Base-by-base conservation (phyloP, 2,329 filamentous ascomycete genomes). In the Trichoderma atroviride region DNA sequence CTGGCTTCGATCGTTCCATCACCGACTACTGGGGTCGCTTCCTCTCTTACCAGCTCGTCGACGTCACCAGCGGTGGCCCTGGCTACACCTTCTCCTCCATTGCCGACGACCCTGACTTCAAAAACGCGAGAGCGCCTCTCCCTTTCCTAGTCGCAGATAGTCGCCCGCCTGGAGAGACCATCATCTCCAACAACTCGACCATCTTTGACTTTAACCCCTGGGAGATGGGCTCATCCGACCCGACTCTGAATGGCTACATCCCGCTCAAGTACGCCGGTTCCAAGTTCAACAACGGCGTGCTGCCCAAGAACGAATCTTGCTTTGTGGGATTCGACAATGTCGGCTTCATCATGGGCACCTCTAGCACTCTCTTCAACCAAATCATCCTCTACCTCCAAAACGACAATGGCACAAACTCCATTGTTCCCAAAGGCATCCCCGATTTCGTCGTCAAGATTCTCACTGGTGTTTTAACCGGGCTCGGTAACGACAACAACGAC, bases 21-120 rank as follows among this genome's bases (percentile, higher is more conserved):
- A 97, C 94, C 0, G 94, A 97, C 81, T 93, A 93, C 79, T 97
- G 94, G 91, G 92, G 92, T 33, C 91, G 94, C 69, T 92, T 92
- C 58, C 85, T 97, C n/a, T 90, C 90, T 1, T 96, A 91, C 80
- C 94, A 97, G 81, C 86, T 97, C 59, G 87, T 97, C 77, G 92
- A 95, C 76, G 91, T 88, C 6, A 85, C 85, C 1, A 81, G 92
- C 71, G 94, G 94, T 50, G 94, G 92, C 0, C 88, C 91, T 16
- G 84, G 83, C 16, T 94, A 91, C 75, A 97, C 94, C 4, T 97
- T 90, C 82, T 96, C 93, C 3, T 96, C 92, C 4, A 83, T 84
- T 74, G 82, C 78, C 80, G 74, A 82, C 55, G 77, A 85, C 64
- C 77, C 79, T 57, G 74, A 78, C 70, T 85, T 87, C 73, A 75